A percentile compares a stretch with the other conserved stretches of the same genome.
Conservation (phyloP, 2,329 filamentous ascomycete species). For the Dactylella cylindrospora region DNA sequence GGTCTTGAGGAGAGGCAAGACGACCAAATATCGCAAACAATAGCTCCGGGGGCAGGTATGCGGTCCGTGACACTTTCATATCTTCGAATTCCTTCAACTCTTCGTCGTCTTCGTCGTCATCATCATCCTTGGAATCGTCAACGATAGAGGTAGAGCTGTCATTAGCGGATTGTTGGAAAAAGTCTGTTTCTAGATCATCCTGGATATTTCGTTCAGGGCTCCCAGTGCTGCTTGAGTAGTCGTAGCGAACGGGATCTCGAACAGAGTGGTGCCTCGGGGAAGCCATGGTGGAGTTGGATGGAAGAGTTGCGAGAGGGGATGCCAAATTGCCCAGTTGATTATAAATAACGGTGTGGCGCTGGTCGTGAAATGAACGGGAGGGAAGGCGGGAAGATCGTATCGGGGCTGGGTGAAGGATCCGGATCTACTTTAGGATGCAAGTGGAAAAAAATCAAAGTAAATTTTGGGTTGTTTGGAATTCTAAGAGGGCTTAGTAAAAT, state of each 20-base stretch:
- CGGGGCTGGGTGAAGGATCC: not conserved
- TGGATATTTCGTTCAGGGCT: conserved; percentile 47
- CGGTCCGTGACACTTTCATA: conserved; percentile 54
- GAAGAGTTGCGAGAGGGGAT: not conserved
- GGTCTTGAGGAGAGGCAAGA: conserved; percentile 71
- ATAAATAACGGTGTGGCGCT: too few relatives aligned
- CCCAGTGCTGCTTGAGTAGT: conserved; percentile 47
- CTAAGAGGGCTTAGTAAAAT: too few relatives aligned
- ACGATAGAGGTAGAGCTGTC: conserved; percentile 48
- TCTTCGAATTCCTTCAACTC: conserved; percentile 47
- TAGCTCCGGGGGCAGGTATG: conserved; percentile 89
- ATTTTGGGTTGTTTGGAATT: too few relatives aligned
- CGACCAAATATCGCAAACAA: conserved; percentile 90
- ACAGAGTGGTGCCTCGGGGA: conserved; percentile 37
- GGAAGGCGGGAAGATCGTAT: conserved; percentile 1
- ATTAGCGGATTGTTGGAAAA: conserved; percentile 47
- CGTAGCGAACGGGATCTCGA: conserved; percentile 43
- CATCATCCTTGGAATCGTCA: conserved; percentile 40
- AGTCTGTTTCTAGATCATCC: conserved; percentile 46
- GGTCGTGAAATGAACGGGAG: not conserved
- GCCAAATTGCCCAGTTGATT: too few relatives aligned
- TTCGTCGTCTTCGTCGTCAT: conserved; percentile 44
- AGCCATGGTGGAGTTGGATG: conserved; percentile 39
- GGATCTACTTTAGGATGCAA: conserved; percentile 2
- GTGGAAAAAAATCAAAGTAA: conserved; percentile 20